phyloP scores from a whole-genome alignment of 495 filamentous ascomycete species.

The Hyaloscypha finlandica region DNA sequence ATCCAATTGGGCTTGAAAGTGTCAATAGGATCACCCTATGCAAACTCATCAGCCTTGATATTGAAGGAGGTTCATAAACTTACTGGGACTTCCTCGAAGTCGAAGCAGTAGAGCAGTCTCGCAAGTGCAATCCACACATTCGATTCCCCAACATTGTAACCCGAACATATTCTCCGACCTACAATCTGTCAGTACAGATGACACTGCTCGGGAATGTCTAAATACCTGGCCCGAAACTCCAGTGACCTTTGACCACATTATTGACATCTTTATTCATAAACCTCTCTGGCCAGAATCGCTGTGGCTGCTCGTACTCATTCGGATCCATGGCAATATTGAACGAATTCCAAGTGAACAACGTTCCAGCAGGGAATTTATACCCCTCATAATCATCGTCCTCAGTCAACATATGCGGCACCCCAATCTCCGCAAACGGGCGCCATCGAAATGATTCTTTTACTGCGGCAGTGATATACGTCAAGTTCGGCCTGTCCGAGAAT shows the following conservation, averaged over 20 bases:
- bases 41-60: not conserved
- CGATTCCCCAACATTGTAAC: conserved; percentile 45
- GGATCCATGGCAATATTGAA: conserved; percentile 36
- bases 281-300: conserved; percentile 47
- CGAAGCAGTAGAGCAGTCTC: conserved; percentile 46
- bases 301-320: conserved; percentile 32
- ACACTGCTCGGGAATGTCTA: not conserved
- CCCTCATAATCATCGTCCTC: conserved; percentile 52
- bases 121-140: conserved; percentile 47
- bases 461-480: conserved; percentile 21
- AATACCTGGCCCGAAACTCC: conserved; percentile 41
- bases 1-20: conserved; percentile 17
- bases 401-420: conserved; percentile 30
- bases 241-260: conserved; percentile 39
- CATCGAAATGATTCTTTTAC: conserved; percentile 23
- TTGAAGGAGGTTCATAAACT: not conserved
- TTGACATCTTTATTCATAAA: conserved; percentile 46
- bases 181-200: not conserved
- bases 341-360: conserved; percentile 40
- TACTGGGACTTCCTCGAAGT: conserved; percentile 32
- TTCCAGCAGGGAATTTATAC: conserved; percentile 50
- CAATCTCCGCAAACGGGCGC: conserved; percentile 20
- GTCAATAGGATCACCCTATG: conserved; percentile 21
- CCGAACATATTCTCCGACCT: conserved; percentile 47
- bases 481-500: conserved; percentile 25